Percentiles rank a stretch among this genome's conserved stretches.
phyloP scores from a whole-genome alignment of 805 yeast species.

The Zygotorulaspora danielsina region DNA sequence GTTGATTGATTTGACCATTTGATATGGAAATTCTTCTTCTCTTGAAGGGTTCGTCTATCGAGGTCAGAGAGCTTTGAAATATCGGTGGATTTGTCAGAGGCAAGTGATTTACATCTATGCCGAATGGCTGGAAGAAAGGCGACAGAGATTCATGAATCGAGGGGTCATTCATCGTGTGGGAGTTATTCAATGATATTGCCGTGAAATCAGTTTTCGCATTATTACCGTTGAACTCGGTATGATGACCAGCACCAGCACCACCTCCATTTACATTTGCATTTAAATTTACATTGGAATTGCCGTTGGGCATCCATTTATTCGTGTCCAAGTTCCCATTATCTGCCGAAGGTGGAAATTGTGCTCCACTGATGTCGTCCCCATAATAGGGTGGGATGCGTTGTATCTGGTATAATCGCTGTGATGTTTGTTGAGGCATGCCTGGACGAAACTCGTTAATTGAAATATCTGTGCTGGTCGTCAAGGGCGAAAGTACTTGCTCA shows the following conservation, averaged over 20 bases:
- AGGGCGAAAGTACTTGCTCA: neutral
- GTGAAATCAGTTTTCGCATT: conserved; percentile 1
- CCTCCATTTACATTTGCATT: conserved; percentile 4
- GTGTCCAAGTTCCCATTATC: conserved; percentile 2
- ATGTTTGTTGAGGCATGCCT: neutral
- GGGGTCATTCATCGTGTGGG: conserved; percentile 32
- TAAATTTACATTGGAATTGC: neutral
- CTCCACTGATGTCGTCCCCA: neutral
- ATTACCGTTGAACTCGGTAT: neutral
- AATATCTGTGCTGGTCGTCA: neutral
- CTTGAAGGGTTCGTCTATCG: conserved; percentile 30
- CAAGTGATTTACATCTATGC: conserved; percentile 42
- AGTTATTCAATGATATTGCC: conserved; percentile 13
- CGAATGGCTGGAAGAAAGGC: conserved; percentile 42
- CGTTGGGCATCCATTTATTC: neutral
- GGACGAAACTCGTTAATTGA: neutral
- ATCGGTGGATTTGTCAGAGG: conserved; percentile 46
- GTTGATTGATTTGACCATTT: conserved; percentile 80
- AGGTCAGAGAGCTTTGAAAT: conserved; percentile 41
- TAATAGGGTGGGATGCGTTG: neutral
- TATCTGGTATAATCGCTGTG: neutral
- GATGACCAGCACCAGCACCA: conserved; percentile 3
- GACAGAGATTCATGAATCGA: conserved; percentile 38
- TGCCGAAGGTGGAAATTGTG: conserved; percentile 1
- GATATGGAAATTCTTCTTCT: conserved; percentile 71